Base-by-base conservation (phyloP, 1,284 basidiomycete species). In the Boletellus deceptivus region DNA sequence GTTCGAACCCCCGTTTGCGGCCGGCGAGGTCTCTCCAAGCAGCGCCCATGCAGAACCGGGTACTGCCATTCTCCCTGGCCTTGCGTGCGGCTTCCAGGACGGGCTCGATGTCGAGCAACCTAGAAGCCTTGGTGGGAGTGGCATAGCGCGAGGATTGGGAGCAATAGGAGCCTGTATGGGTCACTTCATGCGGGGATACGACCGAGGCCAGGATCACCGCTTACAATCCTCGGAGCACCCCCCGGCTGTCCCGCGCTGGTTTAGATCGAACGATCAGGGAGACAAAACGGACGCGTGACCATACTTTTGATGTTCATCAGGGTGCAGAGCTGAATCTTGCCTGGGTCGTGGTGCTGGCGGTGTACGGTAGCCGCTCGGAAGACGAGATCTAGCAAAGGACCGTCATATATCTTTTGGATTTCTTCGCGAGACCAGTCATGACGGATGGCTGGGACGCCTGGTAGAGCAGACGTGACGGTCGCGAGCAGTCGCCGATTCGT, bases 281-380 rank as follows among this genome's bases (percentile, higher is more conserved):
- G 61, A 58, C 58, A 68, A 55, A 60, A 53, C 53, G 59, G 61
- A 55, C 40, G 52, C 36, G 40, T n/a, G 89, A 58, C 68, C 29
- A 3, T 31, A 93, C 91, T 95, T 74, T 99, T 99, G 73, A 99
- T 99, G 70, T 98, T 99, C 91, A 98, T 95, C 29, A 99, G 80
- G 2, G 96, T 98, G 68, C 95, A 98, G 22, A 99, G 80, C 74
- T 99, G 96, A 33, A 99, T 84, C 72, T 96, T 91, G 59, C 74
- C 81, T 33, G 93, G 85, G 70, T 96, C 90, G 60, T 98, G 93
- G 68, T 92, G 77, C 65, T 86, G 76, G 58, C 95, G 78, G 72
- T 98, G 96, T 20, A 96, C 83, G 3, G 80, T 70, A 40, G 91
- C 89, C 40, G 93, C 86, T 48, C 83, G 82, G 70, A 88, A 96